phyloP scores from a whole-genome alignment of 495 filamentous ascomycete genomes.

The Annulohypoxylon nitens region DNA sequence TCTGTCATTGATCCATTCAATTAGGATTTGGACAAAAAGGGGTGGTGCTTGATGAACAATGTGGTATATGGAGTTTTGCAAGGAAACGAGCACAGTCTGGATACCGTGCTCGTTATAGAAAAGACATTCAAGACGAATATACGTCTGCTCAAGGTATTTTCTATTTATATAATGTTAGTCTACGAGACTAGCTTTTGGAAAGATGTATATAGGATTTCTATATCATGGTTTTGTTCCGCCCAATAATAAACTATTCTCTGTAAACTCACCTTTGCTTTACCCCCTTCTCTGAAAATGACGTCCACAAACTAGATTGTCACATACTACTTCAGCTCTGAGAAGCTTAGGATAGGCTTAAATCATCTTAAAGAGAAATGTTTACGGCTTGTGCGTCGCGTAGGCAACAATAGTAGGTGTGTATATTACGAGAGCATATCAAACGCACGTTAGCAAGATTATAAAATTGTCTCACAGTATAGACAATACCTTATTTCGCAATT shows the following conservation, averaged over 20 bases:
- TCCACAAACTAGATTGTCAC: neutral
- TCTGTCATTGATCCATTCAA: neutral
- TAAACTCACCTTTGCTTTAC: neutral
- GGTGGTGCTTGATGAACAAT: neutral
- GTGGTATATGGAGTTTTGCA: neutral
- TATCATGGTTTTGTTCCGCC: neutral
- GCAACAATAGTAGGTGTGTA: neutral
- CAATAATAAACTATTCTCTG: neutral
- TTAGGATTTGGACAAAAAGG: neutral
- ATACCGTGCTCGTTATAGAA: neutral
- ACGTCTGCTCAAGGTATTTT: neutral
- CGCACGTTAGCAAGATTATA: neutral
- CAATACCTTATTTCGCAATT: slow-evolving; percentile 12
- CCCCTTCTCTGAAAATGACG: neutral
- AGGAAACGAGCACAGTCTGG: neutral
- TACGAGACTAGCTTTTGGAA: neutral
- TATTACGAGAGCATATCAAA: slow-evolving; percentile 4
- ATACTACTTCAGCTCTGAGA: neutral
- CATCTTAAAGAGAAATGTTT: neutral
- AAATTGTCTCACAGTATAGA: neutral
- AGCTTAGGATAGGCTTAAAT: neutral
- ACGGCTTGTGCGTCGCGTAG: neutral
- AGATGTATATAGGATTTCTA: neutral
- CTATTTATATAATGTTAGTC: neutral
- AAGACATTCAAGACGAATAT: neutral